Conservation (phyloP, 1,284 basidiomycete genomes). For the Boletus mariae region DNA sequence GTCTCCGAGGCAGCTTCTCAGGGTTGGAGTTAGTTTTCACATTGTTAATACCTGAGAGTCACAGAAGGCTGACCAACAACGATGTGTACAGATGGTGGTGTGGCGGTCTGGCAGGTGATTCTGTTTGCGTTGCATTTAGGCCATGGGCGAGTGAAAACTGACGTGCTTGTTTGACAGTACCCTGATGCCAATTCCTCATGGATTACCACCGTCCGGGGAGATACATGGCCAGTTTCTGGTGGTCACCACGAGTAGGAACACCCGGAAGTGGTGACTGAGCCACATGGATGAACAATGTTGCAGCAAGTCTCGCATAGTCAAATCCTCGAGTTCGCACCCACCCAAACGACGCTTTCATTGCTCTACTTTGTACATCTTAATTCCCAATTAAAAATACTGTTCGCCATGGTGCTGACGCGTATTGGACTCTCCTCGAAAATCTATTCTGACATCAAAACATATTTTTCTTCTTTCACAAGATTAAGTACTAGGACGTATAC, state of each 20-base stretch:
- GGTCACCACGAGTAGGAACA: not conserved
- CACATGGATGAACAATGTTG: not conserved
- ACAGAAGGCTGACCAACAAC: constrained; percentile 4
- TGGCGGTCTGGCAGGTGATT: constrained; percentile 41
- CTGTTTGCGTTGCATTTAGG: not conserved
- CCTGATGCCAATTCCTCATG: constrained; percentile 25
- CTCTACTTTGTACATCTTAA: not conserved
- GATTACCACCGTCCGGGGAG: constrained; percentile 27
- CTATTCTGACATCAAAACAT: not conserved
- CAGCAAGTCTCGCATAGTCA: not conserved
- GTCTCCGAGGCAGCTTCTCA: constrained; percentile 3
- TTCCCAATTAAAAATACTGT: not conserved
- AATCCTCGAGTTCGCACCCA: not conserved
- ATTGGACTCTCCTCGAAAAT: not conserved
- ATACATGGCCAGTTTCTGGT: constrained; percentile 23
- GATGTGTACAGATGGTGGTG: constrained; percentile 45
- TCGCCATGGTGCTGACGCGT: too few relatives aligned
- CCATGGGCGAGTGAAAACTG: constrained; percentile 19
- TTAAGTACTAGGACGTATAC: not conserved
- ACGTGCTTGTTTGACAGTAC: constrained; percentile 30
- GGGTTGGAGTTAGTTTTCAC: constrained; percentile 6
- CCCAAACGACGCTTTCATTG: not conserved
- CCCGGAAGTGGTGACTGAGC: not conserved
- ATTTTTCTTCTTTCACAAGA: not conserved
- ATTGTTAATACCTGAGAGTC: not conserved